Conservation (phyloP, 441 rosid genomes). For the Aleurites moluccanus region DNA sequence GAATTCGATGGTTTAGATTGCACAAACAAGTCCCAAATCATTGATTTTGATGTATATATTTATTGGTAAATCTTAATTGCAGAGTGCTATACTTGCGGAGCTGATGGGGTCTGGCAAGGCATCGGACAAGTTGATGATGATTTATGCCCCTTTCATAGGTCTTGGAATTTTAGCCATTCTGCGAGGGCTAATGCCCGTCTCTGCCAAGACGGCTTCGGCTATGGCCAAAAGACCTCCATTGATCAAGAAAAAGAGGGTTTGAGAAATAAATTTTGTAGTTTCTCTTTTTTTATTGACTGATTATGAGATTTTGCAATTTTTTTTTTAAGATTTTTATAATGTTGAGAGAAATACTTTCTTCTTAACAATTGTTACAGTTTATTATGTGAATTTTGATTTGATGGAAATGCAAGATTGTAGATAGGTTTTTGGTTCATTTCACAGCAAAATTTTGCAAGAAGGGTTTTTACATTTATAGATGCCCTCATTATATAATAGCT, state of each 20-base stretch:
- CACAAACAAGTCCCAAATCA: not conserved
- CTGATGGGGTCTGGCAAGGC: slow-evolving; percentile 60
- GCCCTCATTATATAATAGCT: not conserved
- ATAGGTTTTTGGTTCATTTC: not conserved
- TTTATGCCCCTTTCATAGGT: slow-evolving; percentile 64
- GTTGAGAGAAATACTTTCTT: not conserved
- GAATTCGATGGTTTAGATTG: not conserved
- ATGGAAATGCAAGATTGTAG: not conserved
- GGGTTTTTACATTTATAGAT: not conserved
- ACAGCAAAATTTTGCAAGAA: not conserved
- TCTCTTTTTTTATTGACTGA: not conserved
- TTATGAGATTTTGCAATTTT: not conserved
- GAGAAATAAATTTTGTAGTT: not conserved
- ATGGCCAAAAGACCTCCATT: slow-evolving; percentile 42
- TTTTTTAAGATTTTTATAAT: not conserved
- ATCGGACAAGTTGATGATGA: slow-evolving; percentile 52
- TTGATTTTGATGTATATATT: not conserved
- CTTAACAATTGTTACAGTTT: not conserved
- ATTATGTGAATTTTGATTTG: not conserved
- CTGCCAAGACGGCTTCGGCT: slow-evolving; percentile 28
- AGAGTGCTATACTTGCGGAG: slow-evolving; percentile 69
- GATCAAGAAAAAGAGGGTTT: slow-evolving; percentile 64
- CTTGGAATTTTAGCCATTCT: slow-evolving; percentile 57
- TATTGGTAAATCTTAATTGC: slow-evolving; percentile 8
- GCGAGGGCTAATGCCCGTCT: slow-evolving; percentile 52